phyloP scores from a whole-genome alignment of 1,284 basidiomycete species.

The Malassezia caprae region DNA sequence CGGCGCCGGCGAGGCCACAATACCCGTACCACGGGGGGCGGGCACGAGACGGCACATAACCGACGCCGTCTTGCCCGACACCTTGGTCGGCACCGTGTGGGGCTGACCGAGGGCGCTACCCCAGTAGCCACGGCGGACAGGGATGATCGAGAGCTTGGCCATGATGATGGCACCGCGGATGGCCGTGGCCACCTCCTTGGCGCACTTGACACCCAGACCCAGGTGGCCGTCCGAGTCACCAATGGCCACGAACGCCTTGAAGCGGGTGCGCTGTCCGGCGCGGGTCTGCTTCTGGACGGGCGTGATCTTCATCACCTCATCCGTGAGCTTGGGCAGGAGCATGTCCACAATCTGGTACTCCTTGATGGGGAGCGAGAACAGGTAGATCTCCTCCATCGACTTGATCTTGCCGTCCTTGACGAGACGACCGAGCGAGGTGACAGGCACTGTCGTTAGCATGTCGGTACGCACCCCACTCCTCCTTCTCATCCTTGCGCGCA shows the following conservation, averaged over 20 bases:
- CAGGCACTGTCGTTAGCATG: conserved; percentile 58
- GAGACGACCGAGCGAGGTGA: conserved; percentile 97
- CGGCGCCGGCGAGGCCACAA: conserved; percentile 94
- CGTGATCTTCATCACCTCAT: conserved; percentile 99
- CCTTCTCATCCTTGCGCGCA: conserved; percentile 96
- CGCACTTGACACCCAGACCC: conserved; percentile 98
- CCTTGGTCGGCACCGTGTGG: conserved; percentile 97
- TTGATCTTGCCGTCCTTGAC: conserved; percentile 99
- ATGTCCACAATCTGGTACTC: conserved; percentile 49
- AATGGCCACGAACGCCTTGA: conserved; percentile 99
- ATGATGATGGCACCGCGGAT: conserved; percentile 98
- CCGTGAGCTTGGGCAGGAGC: conserved; percentile 48
- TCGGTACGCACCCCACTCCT: conserved; percentile 64
- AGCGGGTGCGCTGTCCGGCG: conserved; percentile 97
- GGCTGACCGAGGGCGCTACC: conserved; percentile 72
- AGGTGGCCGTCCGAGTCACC: conserved; percentile 93
- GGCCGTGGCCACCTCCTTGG: conserved; percentile 98
- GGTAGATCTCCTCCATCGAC: conserved; percentile 99
- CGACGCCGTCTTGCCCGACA: conserved; percentile 94
- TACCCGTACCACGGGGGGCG: conserved; percentile 93
- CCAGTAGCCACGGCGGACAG: conserved; percentile 98
- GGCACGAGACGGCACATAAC: conserved; percentile 99
- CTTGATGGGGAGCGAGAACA: conserved; percentile 82
- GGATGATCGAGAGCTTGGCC: conserved; percentile 86
- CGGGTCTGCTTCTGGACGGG: conserved; percentile 99